These are phyloP conservation scores for Parietaria judaica DNA, from an alignment of 306 rosid species.

Conservation along the genomic window DNA sequence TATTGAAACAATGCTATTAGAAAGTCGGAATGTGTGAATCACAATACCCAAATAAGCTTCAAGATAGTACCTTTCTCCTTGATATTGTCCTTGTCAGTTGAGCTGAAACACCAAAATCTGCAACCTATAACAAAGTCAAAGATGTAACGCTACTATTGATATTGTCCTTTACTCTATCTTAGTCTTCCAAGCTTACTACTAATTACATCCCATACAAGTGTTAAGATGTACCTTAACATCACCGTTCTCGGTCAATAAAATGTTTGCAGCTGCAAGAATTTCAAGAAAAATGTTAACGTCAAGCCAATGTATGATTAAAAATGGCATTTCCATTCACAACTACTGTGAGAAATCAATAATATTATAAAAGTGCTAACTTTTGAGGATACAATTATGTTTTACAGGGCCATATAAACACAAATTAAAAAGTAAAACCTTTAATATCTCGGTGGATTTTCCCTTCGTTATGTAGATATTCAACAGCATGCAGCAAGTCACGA, in stretches of 20 bases:
- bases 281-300: conserved; percentile 15
- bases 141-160: conserved; percentile 16
- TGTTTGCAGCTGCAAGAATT: conserved; percentile 91
- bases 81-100: conserved; percentile 96
- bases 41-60: not conserved
- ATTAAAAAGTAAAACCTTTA: conserved; percentile 48
- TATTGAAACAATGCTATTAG: too few relatives aligned
- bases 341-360: too few relatives aligned
- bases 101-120: conserved; percentile 99
- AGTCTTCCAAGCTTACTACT: not conserved
- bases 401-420: not conserved
- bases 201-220: conserved; percentile 10
- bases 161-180: conserved; percentile 13
- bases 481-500: conserved; percentile 89
- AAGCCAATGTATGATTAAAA: too few relatives aligned
- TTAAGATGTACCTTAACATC: conserved; percentile 79
- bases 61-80: conserved; percentile 79
- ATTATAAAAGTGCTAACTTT: too few relatives aligned
- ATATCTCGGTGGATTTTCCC: conserved; percentile 98
- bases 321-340: not conserved
- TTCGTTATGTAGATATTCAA: conserved; percentile 87
- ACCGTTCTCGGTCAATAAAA: conserved; percentile 80
- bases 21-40: not conserved
- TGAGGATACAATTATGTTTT: not conserved
- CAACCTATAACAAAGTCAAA: conserved; percentile 59